A percentile compares a stretch with the other conserved stretches of the same genome.
phyloP scores from a whole-genome alignment of 129 eudicot species.

The Heracleum sosnowskyi region DNA sequence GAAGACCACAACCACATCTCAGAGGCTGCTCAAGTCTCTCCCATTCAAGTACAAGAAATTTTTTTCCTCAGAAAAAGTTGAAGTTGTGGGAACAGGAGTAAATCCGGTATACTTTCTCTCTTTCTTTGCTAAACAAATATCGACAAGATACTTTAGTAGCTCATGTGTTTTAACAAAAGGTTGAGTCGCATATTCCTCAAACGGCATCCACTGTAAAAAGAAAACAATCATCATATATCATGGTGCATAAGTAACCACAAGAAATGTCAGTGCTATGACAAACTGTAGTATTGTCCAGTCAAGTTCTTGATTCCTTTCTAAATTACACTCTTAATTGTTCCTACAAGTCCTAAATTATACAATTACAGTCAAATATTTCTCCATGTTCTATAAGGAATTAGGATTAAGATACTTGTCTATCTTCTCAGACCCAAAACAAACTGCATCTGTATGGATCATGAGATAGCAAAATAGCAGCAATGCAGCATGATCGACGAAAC shows the following conservation, averaged over 20 bases:
- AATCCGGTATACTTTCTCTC: constrained; percentile 52
- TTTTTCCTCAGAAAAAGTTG: constrained; percentile 34
- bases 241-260: background rate
- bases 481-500: background rate
- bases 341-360: background rate
- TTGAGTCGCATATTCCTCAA: constrained; percentile 66
- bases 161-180: constrained; percentile 56
- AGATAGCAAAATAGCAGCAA: background rate
- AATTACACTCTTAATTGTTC: background rate
- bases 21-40: constrained; percentile 16
- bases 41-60: constrained; percentile 54
- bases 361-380: background rate
- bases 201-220: constrained; percentile 72
- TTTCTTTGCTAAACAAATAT: constrained; percentile 59
- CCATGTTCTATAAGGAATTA: background rate
- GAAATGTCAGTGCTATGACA: background rate
- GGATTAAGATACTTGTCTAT: background rate
- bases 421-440: background rate
- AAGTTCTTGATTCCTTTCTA: background rate
- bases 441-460: background rate
- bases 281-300: background rate
- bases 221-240: background rate
- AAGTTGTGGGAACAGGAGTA: constrained; percentile 41
- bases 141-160: constrained; percentile 44
- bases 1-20: constrained; percentile 4